Base-by-base conservation (phyloP, 148 eudicot species). In the Diospyros lotus region DNA sequence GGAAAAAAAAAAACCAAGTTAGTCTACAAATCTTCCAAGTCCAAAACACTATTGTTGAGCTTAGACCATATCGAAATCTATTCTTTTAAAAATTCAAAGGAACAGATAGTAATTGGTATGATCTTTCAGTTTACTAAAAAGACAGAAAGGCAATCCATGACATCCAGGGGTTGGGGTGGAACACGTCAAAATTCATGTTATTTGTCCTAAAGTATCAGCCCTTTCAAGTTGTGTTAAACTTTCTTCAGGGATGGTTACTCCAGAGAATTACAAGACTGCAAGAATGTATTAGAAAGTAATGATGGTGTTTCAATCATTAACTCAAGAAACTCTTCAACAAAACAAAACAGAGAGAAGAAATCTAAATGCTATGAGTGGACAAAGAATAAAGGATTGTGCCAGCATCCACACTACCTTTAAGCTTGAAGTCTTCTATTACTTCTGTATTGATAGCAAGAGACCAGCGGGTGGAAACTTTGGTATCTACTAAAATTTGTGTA, bases 401-500 rank as follows among this genome's bases (percentile, higher is more conserved):
- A 66, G 51, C 41, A 78, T 58, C 8, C 13, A 55, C 60, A 70
- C 2, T 93, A 95, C 99, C 99, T 89, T 84, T 80, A 75, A 96
- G 75, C 52, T 85, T 80, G 75, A 96, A 93, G 77, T 96, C 98
- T 72, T 85, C 87, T 69, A 96, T 85, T 79, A 84, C 79, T 55
- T 79, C 73, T 18, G 88, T 87, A 82, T 96, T 96, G 74, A 96
- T 84, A 64, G 85, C 94, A 68, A 93, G 91, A 58, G 93, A 58
- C 98, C 99, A 96, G 64, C 99, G 88, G 1, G 80, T 89, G 43
- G 99, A 91, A 69, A 71, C 62, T 81, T 70, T 84, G 8, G 98
- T 82, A 74, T 93, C 93, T 7, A 96, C 66, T n/a, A 84, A 83
- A 65, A 96, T 83, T 74, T 72, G 69, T 1, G 97, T 93, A 77